phyloP scores from a whole-genome alignment of 805 yeast species.

The Candida tammaniensis region DNA sequence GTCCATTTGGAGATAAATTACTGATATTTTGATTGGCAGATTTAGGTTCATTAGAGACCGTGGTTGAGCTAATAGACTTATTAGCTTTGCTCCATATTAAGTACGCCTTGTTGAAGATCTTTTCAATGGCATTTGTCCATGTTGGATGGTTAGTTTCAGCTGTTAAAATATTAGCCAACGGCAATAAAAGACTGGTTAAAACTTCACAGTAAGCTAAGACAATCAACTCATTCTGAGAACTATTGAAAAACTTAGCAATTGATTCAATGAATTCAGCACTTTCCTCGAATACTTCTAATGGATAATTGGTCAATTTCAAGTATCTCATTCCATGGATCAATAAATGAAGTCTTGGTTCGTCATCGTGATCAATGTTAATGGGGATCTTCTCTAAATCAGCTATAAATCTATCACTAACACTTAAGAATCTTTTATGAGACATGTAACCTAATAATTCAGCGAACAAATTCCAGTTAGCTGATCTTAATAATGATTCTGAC shows the following conservation, averaged over 20 bases:
- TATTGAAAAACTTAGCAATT: slow-evolving; percentile 74
- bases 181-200: slow-evolving; percentile 67
- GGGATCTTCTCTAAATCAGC: slow-evolving; percentile 89
- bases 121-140: slow-evolving; percentile 81
- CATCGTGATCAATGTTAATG: slow-evolving; percentile 25
- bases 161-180: slow-evolving; percentile 79
- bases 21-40: slow-evolving; percentile 6
- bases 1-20: slow-evolving; percentile 12
- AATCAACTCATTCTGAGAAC: slow-evolving; percentile 62
- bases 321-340: slow-evolving; percentile 91
- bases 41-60: slow-evolving; percentile 3
- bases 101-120: slow-evolving; percentile 52
- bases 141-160: slow-evolving; percentile 96
- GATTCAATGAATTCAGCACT: slow-evolving; percentile 88
- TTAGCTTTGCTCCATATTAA: slow-evolving; percentile 43
- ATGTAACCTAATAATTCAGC: slow-evolving; percentile 87
- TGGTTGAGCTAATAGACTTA: slow-evolving; percentile 5
- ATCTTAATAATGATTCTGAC: slow-evolving; percentile 62
- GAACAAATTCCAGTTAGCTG: slow-evolving; percentile 91
- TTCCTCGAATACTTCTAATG: slow-evolving; percentile 88
- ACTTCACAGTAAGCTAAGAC: slow-evolving; percentile 84
- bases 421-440: slow-evolving; percentile 78
- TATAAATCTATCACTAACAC: slow-evolving; percentile 90
- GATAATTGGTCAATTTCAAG: slow-evolving; percentile 73
- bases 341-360: slow-evolving; percentile 60